Evolutionary conservation across 1,284 basidiomycete species (phyloP).

Genomic region (Apiotrichum sp.): DNA sequence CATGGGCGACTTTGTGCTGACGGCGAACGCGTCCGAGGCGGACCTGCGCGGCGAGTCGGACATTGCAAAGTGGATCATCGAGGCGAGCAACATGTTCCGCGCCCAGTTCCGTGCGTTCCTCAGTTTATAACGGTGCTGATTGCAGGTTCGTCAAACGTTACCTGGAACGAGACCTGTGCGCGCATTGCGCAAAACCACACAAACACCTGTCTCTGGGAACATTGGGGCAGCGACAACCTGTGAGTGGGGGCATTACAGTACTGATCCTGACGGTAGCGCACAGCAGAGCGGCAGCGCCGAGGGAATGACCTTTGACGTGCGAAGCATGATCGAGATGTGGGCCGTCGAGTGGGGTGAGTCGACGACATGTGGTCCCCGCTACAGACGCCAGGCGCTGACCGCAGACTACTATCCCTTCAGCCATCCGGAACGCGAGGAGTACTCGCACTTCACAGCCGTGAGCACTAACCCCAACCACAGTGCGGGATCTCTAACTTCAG

Average conservation of each 20-base stretch:
- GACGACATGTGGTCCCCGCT: neutral
- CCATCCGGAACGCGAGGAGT: constrained; percentile 8
- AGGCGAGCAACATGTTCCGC: constrained; percentile 10
- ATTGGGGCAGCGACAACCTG: constrained; percentile 19
- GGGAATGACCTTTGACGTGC: constrained; percentile 7
- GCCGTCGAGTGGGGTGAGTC: constrained; percentile 14
- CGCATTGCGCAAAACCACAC: constrained; percentile 9
- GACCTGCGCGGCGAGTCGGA: constrained; percentile 10
- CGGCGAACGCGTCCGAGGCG: neutral
- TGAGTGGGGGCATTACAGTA: neutral
- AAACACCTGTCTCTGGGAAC: constrained; percentile 14
- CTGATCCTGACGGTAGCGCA: neutral
- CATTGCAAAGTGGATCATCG: constrained; percentile 10
- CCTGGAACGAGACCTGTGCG: constrained; percentile 14
- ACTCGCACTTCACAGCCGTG: constrained; percentile 15
- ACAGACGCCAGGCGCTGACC: neutral
- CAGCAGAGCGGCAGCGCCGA: constrained; percentile 1
- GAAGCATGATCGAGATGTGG: constrained; percentile 17
- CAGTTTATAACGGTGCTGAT: neutral
- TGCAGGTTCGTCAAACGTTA: constrained; percentile 4
- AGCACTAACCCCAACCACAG: neutral
- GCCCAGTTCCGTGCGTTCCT: constrained; percentile 12
- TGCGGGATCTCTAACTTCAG: neutral
- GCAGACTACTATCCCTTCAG: constrained; percentile 16
- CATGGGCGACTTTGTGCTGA: constrained; percentile 6